Evolutionary conservation across 2,329 filamentous ascomycete species (phyloP).

Genomic region (Phoma sp.): DNA sequence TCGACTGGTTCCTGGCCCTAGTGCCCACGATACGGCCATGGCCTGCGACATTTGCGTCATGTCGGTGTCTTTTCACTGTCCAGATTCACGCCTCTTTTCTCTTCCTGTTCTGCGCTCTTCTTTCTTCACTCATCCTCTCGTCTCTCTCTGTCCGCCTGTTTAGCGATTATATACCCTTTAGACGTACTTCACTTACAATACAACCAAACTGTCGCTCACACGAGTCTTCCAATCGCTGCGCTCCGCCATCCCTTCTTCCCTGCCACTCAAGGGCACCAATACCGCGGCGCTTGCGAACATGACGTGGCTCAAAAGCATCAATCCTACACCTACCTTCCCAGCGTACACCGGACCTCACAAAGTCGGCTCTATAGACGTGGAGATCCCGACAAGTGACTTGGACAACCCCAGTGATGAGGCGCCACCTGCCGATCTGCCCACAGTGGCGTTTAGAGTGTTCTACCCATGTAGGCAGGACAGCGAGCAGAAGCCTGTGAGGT

Average conservation of each 20-base stretch:
- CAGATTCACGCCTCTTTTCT: conserved; percentile 2
- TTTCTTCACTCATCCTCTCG: neutral
- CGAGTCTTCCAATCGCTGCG: conserved; percentile 29
- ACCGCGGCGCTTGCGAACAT: conserved; percentile 36
- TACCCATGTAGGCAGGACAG: conserved; percentile 64
- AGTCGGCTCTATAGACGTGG: conserved; percentile 81
- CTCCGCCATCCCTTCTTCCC: conserved; percentile 23
- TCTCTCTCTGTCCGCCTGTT: neutral
- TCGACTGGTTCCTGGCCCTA: conserved; percentile 37
- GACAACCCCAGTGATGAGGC: conserved; percentile 60
- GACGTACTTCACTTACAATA: neutral
- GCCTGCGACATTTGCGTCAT: conserved; percentile 35
- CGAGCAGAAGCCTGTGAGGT: conserved; percentile 68
- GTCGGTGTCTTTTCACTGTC: conserved; percentile 17
- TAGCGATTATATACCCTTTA: conserved; percentile 2
- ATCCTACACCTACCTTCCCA: conserved; percentile 75
- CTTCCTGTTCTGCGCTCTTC: neutral
- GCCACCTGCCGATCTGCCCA: conserved; percentile 64
- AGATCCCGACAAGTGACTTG: conserved; percentile 70
- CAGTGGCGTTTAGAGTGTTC: conserved; percentile 81
- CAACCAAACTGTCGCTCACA: conserved; percentile 41
- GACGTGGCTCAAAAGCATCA: conserved; percentile 59
- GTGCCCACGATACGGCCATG: conserved; percentile 24
- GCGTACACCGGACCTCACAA: conserved; percentile 78
- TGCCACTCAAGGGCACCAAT: conserved; percentile 17